These are phyloP conservation scores for Chimonanthus praecox DNA, from an alignment of 164 flowering plant species.

Conservation along the genomic window DNA sequence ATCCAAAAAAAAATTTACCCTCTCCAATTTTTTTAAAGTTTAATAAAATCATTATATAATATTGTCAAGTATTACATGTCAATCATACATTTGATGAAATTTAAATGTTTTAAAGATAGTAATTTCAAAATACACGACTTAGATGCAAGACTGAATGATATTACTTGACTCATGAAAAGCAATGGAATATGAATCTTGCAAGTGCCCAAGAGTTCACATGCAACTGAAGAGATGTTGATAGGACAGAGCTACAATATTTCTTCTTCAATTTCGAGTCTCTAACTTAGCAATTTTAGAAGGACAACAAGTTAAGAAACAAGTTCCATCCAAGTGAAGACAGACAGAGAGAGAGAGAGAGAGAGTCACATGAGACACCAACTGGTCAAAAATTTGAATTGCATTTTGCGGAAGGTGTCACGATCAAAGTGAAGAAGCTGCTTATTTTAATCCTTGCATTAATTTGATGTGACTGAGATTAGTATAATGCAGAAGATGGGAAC, in stretches of 20 bases:
- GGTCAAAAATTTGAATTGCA: background rate
- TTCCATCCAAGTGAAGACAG: background rate
- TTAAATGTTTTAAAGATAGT: no score
- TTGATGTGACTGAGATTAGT: background rate
- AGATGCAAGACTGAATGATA: no score
- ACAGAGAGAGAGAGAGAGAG: background rate
- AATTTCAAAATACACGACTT: no score
- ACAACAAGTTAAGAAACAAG: background rate
- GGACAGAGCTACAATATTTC: background rate
- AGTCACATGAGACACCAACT: background rate
- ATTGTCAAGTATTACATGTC: no score
- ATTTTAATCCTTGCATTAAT: background rate
- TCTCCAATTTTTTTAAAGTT: no score
- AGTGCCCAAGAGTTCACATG: background rate
- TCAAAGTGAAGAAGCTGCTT: background rate
- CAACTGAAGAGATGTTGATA: background rate
- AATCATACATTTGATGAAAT: no score
- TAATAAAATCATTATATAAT: no score
- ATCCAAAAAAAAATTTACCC: no score
- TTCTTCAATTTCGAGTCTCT: background rate
- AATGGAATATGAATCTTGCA: background rate
- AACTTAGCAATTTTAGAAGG: background rate
- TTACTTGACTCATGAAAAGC: no score
- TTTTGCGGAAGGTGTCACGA: background rate
- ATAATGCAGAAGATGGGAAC: no score